Conservation (phyloP, 1,139 yeast genomes). For the Meyerozyma smithsonii region DNA sequence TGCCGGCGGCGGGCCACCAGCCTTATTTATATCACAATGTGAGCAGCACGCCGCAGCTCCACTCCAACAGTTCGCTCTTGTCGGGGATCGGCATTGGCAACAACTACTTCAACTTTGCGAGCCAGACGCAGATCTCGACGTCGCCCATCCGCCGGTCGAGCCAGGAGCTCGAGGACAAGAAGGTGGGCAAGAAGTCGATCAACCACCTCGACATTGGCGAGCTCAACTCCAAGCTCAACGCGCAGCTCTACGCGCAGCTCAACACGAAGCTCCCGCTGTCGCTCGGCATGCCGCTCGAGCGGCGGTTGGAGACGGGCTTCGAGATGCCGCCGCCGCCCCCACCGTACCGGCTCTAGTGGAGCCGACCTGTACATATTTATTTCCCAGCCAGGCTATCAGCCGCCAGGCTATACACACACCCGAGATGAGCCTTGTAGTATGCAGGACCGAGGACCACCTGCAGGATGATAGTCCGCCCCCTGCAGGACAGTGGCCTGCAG, state of each 20-base stretch:
- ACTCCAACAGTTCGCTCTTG: conserved; percentile 13
- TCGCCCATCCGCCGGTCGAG: conserved; percentile 18
- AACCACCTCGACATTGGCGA: conserved; percentile 32
- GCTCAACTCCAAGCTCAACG: conserved; percentile 18
- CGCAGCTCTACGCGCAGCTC: not conserved
- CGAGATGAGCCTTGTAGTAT: too few species aligned
- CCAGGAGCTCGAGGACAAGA: conserved; percentile 8
- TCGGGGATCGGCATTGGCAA: conserved; percentile 37
- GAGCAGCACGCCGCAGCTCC: not conserved
- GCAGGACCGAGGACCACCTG: too few species aligned
- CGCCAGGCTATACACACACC: too few species aligned
- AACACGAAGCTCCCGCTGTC: not conserved
- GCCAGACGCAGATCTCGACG: conserved; percentile 18
- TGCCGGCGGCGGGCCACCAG: not conserved
- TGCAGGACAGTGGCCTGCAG: too few species aligned
- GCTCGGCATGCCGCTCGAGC: too few species aligned
- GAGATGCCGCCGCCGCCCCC: conserved; percentile 12
- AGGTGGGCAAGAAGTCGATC: conserved; percentile 22
- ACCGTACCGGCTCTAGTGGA: conserved; percentile 8
- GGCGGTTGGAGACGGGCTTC: conserved; percentile 3
- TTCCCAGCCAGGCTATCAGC: not conserved
- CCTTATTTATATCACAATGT: not conserved
- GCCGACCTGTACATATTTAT: not conserved
- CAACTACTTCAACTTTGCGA: conserved; percentile 29
- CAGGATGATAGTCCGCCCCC: too few species aligned